Evolutionary conservation across 163 green algal genomes (phyloP), one percentile per base, ranked within the genome.

Genomic region (Coccomyxa subellipsoidea): DNA sequence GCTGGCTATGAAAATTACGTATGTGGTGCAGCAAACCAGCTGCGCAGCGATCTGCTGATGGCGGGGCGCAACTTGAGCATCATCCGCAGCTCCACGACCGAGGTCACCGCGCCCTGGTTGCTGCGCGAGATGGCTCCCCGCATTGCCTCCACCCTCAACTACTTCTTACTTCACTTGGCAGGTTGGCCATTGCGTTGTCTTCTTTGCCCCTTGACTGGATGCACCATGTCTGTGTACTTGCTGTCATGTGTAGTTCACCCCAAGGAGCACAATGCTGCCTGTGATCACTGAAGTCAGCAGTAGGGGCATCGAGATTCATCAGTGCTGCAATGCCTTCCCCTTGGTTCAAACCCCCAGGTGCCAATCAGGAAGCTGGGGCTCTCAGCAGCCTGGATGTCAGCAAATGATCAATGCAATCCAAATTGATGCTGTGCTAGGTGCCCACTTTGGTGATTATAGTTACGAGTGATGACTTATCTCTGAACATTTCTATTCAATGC

Each of bases 141-240:
- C n/a, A 87, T 97, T 23, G 95, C 96, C 25, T 85, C 83, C 69
- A 98, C 95, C 90, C 91, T 98, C 73, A 95, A 98, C 85, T 99
- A 98, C 87, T 99, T 99, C 85, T 88, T 99, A 38, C 90, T 93
- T 80, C 92, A 95, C 88, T 90, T 99, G 15, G 92, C 91, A 34
- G 86, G 86, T 88, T 23, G 7, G 23, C 66, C 12, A 12, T 29
- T 66, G 47, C 18, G 12, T 29, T 66, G 18, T 66, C 47, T 66
- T 12, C 47, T 66, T 18, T 66, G 47, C 12, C 12, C 18, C 2
- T 8, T 73, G 66, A 18, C 1, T 36, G 59, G 6, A 32, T 72
- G 59, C 59, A 72, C 59, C 27, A 18, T 18, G 47, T 66, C 47
- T 66, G 47, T 12, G 47, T 66, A 18, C 47, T n/a, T n/a, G n/a